A percentile compares a stretch with the other conserved stretches of the same genome.
Evolutionary conservation across 345 rosid genomes (phyloP).

Genomic region (Eucalyptus urophylla): DNA sequence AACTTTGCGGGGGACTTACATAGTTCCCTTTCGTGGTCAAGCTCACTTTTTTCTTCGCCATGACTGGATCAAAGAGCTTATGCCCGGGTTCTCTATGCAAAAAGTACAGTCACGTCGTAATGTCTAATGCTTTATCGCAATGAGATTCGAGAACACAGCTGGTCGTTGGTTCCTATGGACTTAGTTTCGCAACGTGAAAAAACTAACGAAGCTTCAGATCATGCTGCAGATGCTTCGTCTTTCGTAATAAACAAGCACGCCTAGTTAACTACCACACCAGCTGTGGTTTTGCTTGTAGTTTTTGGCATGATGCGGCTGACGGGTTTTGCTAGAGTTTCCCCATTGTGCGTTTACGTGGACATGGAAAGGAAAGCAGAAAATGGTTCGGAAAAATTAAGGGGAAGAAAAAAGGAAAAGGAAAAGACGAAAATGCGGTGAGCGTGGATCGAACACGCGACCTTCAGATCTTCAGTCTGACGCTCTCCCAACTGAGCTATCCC

Average conservation of each 20-base stretch:
- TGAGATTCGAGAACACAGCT: neutral
- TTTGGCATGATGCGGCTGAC: neutral
- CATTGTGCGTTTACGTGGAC: neutral
- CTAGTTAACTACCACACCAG: neutral
- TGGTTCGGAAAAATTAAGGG: neutral
- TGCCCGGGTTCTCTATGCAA: neutral
- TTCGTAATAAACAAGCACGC: neutral
- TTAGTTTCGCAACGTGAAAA: accelerated
- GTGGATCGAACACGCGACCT: slow-evolving; percentile 95
- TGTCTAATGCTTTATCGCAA: neutral
- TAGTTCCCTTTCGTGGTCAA: slow-evolving; percentile 2
- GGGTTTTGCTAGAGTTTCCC: neutral
- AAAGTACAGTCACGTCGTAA: neutral
- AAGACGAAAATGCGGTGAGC: slow-evolving; percentile 48
- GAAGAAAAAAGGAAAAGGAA: neutral
- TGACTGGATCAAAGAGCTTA: neutral
- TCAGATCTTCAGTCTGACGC: slow-evolving; percentile 99
- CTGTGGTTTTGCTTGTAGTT: neutral
- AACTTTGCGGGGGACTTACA: neutral
- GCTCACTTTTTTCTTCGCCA: slow-evolving; percentile 5
- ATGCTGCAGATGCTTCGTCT: neutral
- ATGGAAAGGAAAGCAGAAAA: neutral
- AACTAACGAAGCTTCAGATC: neutral
- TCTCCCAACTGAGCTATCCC: slow-evolving; percentile 97
- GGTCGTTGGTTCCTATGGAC: neutral